These are phyloP conservation scores for Limonium bicolor DNA, from an alignment of 148 eudicot genomes.

Conservation along the genomic window DNA sequence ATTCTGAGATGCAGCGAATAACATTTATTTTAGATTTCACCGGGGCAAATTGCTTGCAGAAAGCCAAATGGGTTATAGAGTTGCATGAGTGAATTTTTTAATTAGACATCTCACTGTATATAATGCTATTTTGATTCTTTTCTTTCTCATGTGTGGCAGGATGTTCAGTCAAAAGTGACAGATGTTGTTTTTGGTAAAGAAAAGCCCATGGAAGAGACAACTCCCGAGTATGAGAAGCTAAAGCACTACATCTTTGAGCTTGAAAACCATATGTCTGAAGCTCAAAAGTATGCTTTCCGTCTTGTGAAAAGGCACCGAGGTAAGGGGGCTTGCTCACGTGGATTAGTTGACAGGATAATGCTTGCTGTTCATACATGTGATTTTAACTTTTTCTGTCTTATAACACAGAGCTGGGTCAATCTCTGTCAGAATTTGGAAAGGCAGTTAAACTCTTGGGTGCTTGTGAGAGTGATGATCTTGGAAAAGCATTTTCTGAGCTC, in stretches of 20 bases:
- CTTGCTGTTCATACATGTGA: conserved; percentile 6
- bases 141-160: conserved; percentile 22
- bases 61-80: no score
- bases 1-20: no score
- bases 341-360: background rate
- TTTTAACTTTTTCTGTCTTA: background rate
- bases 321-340: conserved; percentile 10
- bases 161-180: conserved; percentile 79
- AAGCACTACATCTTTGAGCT: conserved; percentile 80
- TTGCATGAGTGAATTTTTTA: background rate
- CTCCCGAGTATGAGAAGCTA: conserved; percentile 81
- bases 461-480: conserved; percentile 76
- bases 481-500: conserved; percentile 78
- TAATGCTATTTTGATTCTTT: background rate
- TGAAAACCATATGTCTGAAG: conserved; percentile 89
- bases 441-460: conserved; percentile 82
- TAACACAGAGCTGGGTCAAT: conserved; percentile 68
- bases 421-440: conserved; percentile 85
- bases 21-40: no score
- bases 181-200: conserved; percentile 91
- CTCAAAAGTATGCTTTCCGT: conserved; percentile 84
- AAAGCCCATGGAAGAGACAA: conserved; percentile 80
- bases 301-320: conserved; percentile 97
- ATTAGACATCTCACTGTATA: background rate
- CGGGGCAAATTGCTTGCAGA: no score